Evolutionary conservation across 2,329 filamentous ascomycete genomes (phyloP), one percentile per base, ranked within the genome.

Genomic region (Metarhizium album): DNA sequence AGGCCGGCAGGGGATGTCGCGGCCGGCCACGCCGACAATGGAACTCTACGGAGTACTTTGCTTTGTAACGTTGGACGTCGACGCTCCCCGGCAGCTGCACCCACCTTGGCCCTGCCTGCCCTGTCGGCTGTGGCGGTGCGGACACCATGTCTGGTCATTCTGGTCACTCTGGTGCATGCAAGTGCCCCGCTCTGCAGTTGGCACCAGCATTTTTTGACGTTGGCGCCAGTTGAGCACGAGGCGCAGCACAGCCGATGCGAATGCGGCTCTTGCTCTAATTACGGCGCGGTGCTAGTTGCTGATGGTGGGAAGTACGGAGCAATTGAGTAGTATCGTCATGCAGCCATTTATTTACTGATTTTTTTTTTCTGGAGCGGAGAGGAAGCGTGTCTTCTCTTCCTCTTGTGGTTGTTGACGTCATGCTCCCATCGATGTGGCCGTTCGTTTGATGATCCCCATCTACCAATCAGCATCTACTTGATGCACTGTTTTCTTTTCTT

Each of bases 101-200:
- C 33, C 29, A 11, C 29, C 29, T 11, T 31, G 5, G 29, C 5
- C 29, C 29, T 31, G 11, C 33, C 27, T 35, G 22, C 31, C 46
- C 33, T 35, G 22, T 42, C 46, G 46, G 20, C 31, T 48, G 46
- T 48, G 46, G 46, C 46, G 46, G 46, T 48, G 46, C 46, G 35
- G 14, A 29, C 20, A 22, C 46, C 37, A 9, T 20, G n/a, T 14
- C n/a, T n/a, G n/a, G n/a, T n/a, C n/a, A n/a, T n/a, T n/a, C n/a
- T n/a, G n/a, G n/a, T n/a, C n/a, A n/a, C n/a, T n/a, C n/a, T n/a
- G n/a, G 14, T 46, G 16, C 42, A 20, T 31, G 37, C n/a, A n/a
- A n/a, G n/a, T n/a, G 11, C n/a, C 37, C 5, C 20, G 33, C 33
- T 35, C n/a, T n/a, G n/a, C 14, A 35, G 11, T 35, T 35, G 33